Evolutionary conservation across 257 asterid species (phyloP).

Genomic region (Ophiorrhiza pumila): DNA sequence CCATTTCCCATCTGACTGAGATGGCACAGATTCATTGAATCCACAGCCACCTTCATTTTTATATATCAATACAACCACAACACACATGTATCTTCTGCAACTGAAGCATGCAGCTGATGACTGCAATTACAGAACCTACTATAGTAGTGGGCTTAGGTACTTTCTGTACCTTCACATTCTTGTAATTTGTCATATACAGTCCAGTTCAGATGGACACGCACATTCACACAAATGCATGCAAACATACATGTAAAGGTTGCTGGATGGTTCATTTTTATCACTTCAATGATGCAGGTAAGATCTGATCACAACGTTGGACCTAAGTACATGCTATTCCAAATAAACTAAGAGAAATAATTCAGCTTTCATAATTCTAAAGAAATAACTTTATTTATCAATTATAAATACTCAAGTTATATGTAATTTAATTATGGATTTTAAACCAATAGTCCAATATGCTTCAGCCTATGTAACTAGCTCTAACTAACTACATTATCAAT

Average conservation of each 20-base stretch:
- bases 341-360: background rate
- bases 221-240: background rate
- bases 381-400: background rate
- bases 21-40: background rate
- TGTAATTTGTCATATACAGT: background rate
- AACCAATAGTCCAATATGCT: background rate
- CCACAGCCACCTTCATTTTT: background rate
- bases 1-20: background rate
- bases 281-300: background rate
- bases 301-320: background rate
- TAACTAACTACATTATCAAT: background rate
- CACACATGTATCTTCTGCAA: background rate
- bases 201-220: background rate
- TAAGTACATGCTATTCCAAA: background rate
- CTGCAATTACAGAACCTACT: background rate
- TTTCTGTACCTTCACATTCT: background rate
- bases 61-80: background rate
- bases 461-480: background rate
- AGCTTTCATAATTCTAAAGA: background rate
- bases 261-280: background rate
- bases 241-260: background rate
- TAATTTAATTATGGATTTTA: background rate
- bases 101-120: background rate
- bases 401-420: background rate
- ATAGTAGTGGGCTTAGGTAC: background rate